A percentile compares a stretch with the other conserved stretches of the same genome.
Evolutionary conservation across 176 grass and related monocot genomes (phyloP).

Genomic region (maize (Zea mays)): Zm-B73-REFERENCE-NAM-5.0 NC_050102.1:34017501-34018000

Average conservation of each 20-base stretch:
- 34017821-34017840: slow-evolving; percentile 72
- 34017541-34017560: no score
- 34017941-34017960: background rate
- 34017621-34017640: slow-evolving; percentile 4
- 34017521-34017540: no score
- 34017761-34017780: slow-evolving; percentile 86
- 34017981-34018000: slow-evolving; percentile 77
- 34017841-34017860: slow-evolving; percentile 85
- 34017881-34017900: background rate
- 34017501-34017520: no score
- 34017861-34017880: slow-evolving; percentile 24
- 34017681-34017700: slow-evolving; percentile 28
- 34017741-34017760: slow-evolving; percentile 66
- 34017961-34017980: slow-evolving; percentile 68
- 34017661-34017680: slow-evolving; percentile 24
- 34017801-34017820: slow-evolving; percentile 79
- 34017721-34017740: slow-evolving; percentile 75
- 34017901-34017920: background rate
- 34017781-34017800: slow-evolving; percentile 70
- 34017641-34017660: slow-evolving; percentile 5
- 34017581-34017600: no score
- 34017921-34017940: background rate
- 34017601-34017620: background rate
- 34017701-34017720: slow-evolving; percentile 81
- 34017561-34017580: no score